Base-by-base conservation (phyloP, 1,284 basidiomycete species). In the Rhodotorula sp. region DNA sequence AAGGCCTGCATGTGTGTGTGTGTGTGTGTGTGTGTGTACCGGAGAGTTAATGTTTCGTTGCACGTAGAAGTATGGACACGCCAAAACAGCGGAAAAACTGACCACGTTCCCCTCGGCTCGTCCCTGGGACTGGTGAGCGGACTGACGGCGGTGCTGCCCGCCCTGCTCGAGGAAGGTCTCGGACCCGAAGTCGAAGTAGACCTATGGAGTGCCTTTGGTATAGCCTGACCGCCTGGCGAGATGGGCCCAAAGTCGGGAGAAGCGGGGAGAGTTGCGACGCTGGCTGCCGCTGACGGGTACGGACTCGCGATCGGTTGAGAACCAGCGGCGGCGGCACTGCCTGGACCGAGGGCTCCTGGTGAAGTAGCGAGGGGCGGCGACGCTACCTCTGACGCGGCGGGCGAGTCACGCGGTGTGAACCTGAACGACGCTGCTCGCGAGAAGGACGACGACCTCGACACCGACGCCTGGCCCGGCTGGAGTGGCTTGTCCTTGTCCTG, bases 31-130 rank as follows among this genome's bases (percentile, higher is more conserved):
- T n/a, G n/a, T n/a, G n/a, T n/a, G n/a, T n/a, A n/a, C n/a, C n/a
- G n/a, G n/a, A n/a, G n/a, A n/a, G n/a, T n/a, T n/a, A n/a, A n/a
- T n/a, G n/a, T n/a, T n/a, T n/a, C n/a, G n/a, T n/a, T n/a, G n/a
- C n/a, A n/a, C n/a, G n/a, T n/a, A n/a, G n/a, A n/a, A 42, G 37
- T 42, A 12, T 5, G 14, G 5, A 2, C 12, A 10, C 5, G n/a
- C 6, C 12, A 7, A 14, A 49, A 53, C 18, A 44, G 20, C 7
- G 0, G 37, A n/a, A n/a, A n/a, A 6, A 37, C 66, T 48, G 22
- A 71, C 66, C 69, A 71, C 29, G 69, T 71, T 10, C 69, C 69
- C 29, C 59, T 62, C 55, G 65, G 66, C 44, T 71, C 69, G 6
- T 71, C 62, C 24, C 60, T 44, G 24, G 69, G 69, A 46, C 59